Evolutionary conservation across 2,329 filamentous ascomycete species (phyloP).

Genomic region (Cytospora chrysosperma): DNA sequence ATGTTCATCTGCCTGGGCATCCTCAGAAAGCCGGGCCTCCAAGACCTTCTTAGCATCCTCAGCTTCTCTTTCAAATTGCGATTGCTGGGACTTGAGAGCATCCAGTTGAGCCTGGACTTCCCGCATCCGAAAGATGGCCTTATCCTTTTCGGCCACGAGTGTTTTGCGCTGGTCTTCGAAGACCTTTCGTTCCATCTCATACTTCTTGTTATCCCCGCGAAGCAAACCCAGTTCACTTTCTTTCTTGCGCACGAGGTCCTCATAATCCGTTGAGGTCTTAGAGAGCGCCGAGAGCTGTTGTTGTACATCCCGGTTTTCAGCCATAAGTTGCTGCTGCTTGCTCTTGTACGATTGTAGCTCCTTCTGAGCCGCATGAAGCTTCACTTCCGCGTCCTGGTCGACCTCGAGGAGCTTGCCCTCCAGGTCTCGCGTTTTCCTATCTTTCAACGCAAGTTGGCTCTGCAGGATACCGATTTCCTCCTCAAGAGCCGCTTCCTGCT

Average conservation of each 20-base stretch:
- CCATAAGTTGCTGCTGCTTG: conserved; percentile 71
- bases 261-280: conserved; percentile 89
- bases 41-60: conserved; percentile 83
- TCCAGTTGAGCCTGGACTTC: conserved; percentile 87
- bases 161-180: conserved; percentile 77
- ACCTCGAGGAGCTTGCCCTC: conserved; percentile 80
- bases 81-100: conserved; percentile 79
- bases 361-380: conserved; percentile 74
- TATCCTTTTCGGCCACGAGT: conserved; percentile 75
- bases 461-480: conserved; percentile 89
- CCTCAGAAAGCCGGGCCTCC: conserved; percentile 84
- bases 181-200: conserved; percentile 74
- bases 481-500: conserved; percentile 71
- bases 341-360: conserved; percentile 73
- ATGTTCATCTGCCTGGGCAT: conserved; percentile 79
- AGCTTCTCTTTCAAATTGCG: conserved; percentile 83
- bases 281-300: conserved; percentile 85
- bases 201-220: conserved; percentile 79
- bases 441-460: conserved; percentile 84
- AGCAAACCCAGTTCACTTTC: conserved; percentile 89
- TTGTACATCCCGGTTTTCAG: conserved; percentile 80
- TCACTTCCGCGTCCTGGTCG: conserved; percentile 86
- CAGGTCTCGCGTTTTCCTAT: conserved; percentile 84
- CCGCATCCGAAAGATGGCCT: conserved; percentile 70
- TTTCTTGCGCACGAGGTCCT: conserved; percentile 89